A percentile compares a stretch with the other conserved stretches of the same genome.
These are phyloP conservation scores for Guyanaporus albipodus DNA, from an alignment of 768 basidiomycete species.

Conservation along the genomic window DNA sequence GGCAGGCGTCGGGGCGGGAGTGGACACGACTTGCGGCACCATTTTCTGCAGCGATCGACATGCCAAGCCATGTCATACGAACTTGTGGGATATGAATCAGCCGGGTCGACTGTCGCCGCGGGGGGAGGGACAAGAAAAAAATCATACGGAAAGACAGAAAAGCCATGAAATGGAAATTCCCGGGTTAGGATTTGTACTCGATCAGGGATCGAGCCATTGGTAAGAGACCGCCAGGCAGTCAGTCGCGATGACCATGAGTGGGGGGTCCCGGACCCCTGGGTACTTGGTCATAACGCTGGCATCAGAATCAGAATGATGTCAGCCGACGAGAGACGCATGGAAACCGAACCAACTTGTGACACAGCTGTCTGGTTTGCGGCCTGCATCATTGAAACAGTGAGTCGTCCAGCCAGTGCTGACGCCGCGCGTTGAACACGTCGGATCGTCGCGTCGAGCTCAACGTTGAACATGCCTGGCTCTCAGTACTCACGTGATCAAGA, in stretches of 20 bases:
- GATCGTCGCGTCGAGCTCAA: too few relatives aligned
- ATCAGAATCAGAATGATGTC: too few relatives aligned
- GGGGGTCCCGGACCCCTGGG: too few relatives aligned
- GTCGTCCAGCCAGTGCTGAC: too few relatives aligned
- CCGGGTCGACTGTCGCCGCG: neutral
- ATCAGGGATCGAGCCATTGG: constrained; percentile 23
- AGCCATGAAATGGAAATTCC: constrained; percentile 15
- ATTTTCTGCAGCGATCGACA: constrained; percentile 5
- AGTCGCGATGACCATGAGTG: too few relatives aligned
- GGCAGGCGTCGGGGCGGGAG: constrained; percentile 15
- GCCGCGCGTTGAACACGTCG: too few relatives aligned
- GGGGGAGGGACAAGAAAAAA: neutral
- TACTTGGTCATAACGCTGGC: too few relatives aligned
- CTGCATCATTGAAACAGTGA: too few relatives aligned
- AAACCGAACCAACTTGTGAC: constrained; percentile 5
- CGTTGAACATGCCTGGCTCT: neutral
- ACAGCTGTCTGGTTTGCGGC: too few relatives aligned
- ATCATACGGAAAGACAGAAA: constrained; percentile 7
- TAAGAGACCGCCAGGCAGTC: neutral
- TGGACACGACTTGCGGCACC: constrained; percentile 1
- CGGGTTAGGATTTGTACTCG: constrained; percentile 8
- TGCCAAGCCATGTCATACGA: neutral
- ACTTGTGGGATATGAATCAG: neutral
- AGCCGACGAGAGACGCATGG: too few relatives aligned
- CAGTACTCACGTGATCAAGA: constrained; percentile 21